These are phyloP conservation scores for Epichloe baconii DNA, from an alignment of 2,329 filamentous ascomycete genomes.

Conservation along the genomic window DNA sequence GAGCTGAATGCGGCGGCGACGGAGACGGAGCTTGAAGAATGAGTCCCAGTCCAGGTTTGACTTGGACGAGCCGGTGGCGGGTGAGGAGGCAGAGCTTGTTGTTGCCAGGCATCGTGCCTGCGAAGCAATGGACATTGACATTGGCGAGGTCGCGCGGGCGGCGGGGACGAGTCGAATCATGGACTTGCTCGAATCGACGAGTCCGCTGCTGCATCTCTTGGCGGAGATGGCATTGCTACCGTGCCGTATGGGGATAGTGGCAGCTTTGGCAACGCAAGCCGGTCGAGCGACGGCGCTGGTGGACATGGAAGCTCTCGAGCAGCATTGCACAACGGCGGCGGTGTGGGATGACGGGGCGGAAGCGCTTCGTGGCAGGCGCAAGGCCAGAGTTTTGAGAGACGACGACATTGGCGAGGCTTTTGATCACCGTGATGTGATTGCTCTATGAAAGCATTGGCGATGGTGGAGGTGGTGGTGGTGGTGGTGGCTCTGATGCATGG, in stretches of 20 bases:
- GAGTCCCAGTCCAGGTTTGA: conserved; percentile 64
- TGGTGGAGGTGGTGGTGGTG: neutral
- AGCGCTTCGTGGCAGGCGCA: conserved; percentile 17
- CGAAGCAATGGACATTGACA: conserved; percentile 1
- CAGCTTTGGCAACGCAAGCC: conserved; percentile 12
- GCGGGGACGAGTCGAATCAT: conserved; percentile 4
- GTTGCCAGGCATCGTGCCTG: conserved; percentile 9
- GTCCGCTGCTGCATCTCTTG: neutral
- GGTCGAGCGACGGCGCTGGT: conserved; percentile 9
- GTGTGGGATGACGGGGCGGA: conserved; percentile 8
- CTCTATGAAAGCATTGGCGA: neutral
- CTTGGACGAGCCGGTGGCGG: neutral
- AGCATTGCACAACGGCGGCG: conserved; percentile 13
- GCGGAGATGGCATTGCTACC: conserved; percentile 4
- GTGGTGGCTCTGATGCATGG: too few relatives aligned
- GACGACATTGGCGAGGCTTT: conserved; percentile 14
- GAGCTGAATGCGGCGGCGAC: conserved; percentile 72
- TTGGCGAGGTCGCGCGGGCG: neutral
- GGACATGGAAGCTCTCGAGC: conserved; percentile 18
- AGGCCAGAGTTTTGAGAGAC: conserved; percentile 19
- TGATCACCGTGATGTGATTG: neutral
- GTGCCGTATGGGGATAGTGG: conserved; percentile 6
- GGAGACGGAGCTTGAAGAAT: conserved; percentile 83
- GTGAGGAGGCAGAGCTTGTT: conserved; percentile 5
- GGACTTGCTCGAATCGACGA: conserved; percentile 1